Conservation (phyloP, 2,329 filamentous ascomycete genomes). For the Septoria petroselini region DNA sequence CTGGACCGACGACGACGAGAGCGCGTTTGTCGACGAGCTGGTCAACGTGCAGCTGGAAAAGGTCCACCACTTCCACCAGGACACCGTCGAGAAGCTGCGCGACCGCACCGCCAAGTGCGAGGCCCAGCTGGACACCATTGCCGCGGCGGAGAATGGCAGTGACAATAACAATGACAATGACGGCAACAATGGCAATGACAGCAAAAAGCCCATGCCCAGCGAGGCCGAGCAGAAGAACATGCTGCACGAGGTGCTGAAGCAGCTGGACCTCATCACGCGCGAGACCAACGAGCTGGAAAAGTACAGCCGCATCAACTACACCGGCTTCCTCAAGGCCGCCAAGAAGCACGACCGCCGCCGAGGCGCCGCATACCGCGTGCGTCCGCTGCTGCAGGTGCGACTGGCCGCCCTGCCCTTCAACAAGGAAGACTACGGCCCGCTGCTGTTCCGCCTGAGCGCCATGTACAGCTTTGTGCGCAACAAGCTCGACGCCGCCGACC, state of each 20-base stretch:
- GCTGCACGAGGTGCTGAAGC: constrained; percentile 68
- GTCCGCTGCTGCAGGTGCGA: constrained; percentile 86
- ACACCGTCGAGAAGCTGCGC: constrained; percentile 75
- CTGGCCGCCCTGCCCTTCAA: constrained; percentile 90
- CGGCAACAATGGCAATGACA: constrained; percentile 28
- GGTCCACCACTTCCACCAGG: constrained; percentile 82
- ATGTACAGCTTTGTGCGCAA: constrained; percentile 96
- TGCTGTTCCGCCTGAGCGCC: constrained; percentile 82
- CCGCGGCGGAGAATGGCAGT: constrained; percentile 33
- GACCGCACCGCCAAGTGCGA: constrained; percentile 73
- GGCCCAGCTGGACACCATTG: constrained; percentile 59
- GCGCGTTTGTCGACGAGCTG: constrained; percentile 88
- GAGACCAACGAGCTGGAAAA: constrained; percentile 92
- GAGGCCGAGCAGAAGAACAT: constrained; percentile 49
- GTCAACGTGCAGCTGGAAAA: constrained; percentile 94
- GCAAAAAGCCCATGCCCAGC: constrained; percentile 38
- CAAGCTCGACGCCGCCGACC: constrained; percentile 61
- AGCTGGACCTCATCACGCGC: constrained; percentile 83
- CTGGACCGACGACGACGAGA: constrained; percentile 90
- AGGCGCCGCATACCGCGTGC: constrained; percentile 79
- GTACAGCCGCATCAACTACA: constrained; percentile 95
- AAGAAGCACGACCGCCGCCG: constrained; percentile 98
- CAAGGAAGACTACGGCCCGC: constrained; percentile 85
- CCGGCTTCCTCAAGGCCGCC: constrained; percentile 93
- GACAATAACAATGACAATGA: constrained; percentile 17